phyloP scores from a whole-genome alignment of 1,284 basidiomycete genomes.

The Lentinus polychrous region DNA sequence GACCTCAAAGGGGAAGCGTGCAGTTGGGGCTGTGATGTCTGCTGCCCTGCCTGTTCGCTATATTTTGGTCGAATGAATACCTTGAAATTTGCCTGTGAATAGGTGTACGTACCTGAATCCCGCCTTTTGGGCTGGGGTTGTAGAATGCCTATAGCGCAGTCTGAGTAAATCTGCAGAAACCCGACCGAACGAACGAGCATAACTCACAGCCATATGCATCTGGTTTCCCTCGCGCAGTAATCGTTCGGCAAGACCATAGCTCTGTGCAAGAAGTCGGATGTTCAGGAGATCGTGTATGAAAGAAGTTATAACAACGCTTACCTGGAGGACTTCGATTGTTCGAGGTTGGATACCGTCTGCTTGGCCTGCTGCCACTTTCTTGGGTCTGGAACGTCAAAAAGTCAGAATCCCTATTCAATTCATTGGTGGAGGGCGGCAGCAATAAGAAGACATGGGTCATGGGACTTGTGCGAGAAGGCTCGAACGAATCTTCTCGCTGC shows the following conservation, averaged over 20 bases:
- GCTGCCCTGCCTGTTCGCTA: constrained; percentile 51
- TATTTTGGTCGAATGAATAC: too few species aligned
- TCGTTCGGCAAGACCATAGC: constrained; percentile 65
- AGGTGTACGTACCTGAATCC: constrained; percentile 35
- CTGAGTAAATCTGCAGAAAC: not conserved
- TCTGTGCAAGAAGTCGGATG: constrained; percentile 30
- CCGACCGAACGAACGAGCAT: not conserved
- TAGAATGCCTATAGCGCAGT: constrained; percentile 53
- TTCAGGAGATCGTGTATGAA: not conserved
- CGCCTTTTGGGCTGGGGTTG: constrained; percentile 52
- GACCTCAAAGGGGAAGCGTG: constrained; percentile 63
- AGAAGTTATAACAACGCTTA: constrained; percentile 14
- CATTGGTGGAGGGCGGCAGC: too few species aligned
- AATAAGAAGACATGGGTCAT: too few species aligned
- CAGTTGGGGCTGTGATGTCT: constrained; percentile 49
- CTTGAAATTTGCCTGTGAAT: too few species aligned
- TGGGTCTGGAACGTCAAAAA: constrained; percentile 32
- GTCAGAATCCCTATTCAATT: too few species aligned
- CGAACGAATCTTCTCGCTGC: too few species aligned
- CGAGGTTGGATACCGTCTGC: constrained; percentile 77
- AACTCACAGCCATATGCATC: constrained; percentile 59
- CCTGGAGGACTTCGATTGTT: constrained; percentile 74
- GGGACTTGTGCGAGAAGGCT: too few species aligned
- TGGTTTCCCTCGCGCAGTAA: constrained; percentile 60
- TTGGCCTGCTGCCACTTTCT: constrained; percentile 58